phyloP scores from a whole-genome alignment of 495 filamentous ascomycete species.

The Xylona heveae region DNA sequence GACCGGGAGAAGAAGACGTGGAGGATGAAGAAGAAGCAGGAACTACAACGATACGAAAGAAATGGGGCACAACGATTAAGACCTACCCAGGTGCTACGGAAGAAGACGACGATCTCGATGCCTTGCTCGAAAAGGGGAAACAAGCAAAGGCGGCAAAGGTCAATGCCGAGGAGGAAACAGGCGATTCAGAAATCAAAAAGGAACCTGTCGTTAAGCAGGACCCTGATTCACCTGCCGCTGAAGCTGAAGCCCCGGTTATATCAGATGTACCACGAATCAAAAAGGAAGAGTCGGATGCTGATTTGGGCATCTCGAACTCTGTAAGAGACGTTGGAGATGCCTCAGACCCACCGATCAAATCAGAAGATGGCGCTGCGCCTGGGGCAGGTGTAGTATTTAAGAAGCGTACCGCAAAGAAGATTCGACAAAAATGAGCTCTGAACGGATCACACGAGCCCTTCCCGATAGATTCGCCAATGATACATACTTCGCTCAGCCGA shows the following conservation, averaged over 20 bases:
- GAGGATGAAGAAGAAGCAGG: constrained; percentile 31
- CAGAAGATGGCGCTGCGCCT: constrained; percentile 13
- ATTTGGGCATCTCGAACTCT: constrained; percentile 5
- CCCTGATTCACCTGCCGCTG: background rate
- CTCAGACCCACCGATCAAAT: constrained; percentile 13
- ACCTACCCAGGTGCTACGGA: constrained; percentile 33
- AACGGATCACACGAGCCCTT: background rate
- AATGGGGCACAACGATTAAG: constrained; percentile 54
- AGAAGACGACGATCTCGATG: constrained; percentile 42
- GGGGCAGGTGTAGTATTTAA: constrained; percentile 50
- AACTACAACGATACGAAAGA: constrained; percentile 40
- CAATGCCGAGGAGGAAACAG: constrained; percentile 3
- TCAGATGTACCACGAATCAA: too few species aligned
- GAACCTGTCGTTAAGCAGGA: background rate
- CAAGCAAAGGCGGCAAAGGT: background rate
- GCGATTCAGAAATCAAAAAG: constrained; percentile 15
- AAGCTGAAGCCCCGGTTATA: constrained; percentile 17
- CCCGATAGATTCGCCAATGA: constrained; percentile 19
- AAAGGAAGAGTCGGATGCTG: constrained; percentile 6
- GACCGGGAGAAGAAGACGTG: constrained; percentile 20
- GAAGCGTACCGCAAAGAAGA: constrained; percentile 68
- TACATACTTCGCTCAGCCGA: too few species aligned
- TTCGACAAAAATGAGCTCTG: constrained; percentile 27
- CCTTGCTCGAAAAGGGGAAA: constrained; percentile 23
- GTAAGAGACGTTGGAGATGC: constrained; percentile 10